Evolutionary conservation across 2,329 filamentous ascomycete species (phyloP).

Genomic region (Aspergillus alliaceus): DNA sequence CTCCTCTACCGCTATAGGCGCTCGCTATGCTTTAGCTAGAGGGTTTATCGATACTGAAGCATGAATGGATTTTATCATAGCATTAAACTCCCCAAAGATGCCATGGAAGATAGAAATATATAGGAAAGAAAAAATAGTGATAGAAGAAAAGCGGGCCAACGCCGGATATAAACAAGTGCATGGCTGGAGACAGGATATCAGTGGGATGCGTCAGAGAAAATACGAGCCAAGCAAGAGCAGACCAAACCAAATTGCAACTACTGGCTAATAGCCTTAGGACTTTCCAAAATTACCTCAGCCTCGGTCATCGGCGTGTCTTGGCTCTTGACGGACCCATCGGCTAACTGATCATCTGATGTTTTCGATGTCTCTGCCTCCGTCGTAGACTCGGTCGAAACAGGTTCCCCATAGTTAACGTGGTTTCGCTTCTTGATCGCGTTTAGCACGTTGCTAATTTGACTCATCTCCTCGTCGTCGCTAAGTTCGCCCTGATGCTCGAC

Average conservation of each 20-base stretch:
- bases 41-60: no score
- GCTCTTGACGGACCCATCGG: not conserved
- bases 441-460: not conserved
- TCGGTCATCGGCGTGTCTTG: not conserved
- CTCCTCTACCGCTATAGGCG: no score
- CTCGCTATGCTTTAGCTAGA: no score
- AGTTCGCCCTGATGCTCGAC: not conserved
- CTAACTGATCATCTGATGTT: not conserved
- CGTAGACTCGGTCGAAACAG: not conserved
- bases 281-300: not conserved
- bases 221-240: no score
- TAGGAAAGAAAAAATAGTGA: not conserved
- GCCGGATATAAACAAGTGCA: not conserved
- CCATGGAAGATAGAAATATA: no score
- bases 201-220: not conserved
- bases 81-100: no score
- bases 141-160: no score
- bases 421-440: not conserved
- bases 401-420: not conserved
- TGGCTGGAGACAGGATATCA: not conserved
- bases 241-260: no score
- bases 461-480: not conserved
- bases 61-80: no score
- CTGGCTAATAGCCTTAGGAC: not conserved
- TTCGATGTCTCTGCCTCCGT: not conserved